Base-by-base conservation (phyloP, 441 rosid species). In the Populus trichocarpa region DNA sequence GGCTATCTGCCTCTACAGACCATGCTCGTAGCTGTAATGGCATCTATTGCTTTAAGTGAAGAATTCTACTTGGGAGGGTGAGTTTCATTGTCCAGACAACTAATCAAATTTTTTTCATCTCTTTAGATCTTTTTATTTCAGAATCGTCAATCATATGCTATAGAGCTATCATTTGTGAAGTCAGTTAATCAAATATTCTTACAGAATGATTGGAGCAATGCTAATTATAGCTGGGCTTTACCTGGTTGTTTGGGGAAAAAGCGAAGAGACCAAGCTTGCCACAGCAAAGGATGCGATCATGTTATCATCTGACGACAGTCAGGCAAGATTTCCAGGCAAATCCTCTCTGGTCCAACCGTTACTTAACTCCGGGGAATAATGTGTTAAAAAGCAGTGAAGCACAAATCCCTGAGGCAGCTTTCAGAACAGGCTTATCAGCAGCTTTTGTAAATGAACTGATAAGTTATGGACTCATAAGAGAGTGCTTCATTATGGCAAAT, bases 51-150 rank as follows among this genome's bases (percentile, higher is more conserved):
- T 69, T 83, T 93, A 74, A 91, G 92, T 23, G 98, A 95, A 84
- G 90, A 89, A 68, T 93, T 95, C 78, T 90, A 85, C 84, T 85
- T 90, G 71, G 96, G 97, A 85, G 97, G 99, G 99, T 93, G 71
- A 68, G 85, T 73, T 40, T 64, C 70, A 26, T 22, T 65, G 13
- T 63, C 64, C 61, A 30, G 16, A 14, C 53, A 28, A 59, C 59
- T 7, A 28, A 26, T 36, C 5, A 5, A 63, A 59, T 74, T 6
- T 46, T 3, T 64, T 8, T 36, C 4, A 8, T n/a, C 50, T 69
- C 68, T 78, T 50, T 32, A n/a, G 33, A 14, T 35, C 26, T 3
- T 46, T 26, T 36, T 36, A 8, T n/a, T 2, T 53, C 14, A 7
- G 3, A 16, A 28, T 3, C 8, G 8, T 38, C 42, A 26, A 25